phyloP scores from a whole-genome alignment of 306 rosid genomes.

The Echinosophora koreensis region DNA sequence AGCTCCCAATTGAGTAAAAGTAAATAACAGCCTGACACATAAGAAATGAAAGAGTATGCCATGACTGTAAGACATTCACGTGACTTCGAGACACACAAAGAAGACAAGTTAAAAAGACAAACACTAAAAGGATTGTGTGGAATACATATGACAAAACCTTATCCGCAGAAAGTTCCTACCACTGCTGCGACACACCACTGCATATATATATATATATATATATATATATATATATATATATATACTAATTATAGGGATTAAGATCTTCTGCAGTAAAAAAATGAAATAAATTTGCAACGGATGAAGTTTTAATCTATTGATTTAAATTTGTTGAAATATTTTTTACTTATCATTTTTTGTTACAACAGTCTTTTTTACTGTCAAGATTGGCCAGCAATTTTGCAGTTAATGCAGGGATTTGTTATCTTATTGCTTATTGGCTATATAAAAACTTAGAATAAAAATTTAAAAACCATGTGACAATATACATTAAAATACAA shows the following conservation, averaged over 20 bases:
- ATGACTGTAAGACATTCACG: slow-evolving; percentile 72
- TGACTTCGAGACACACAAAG: slow-evolving; percentile 61
- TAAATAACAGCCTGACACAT: neutral
- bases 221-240: neutral
- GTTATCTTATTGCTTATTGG: too few relatives aligned
- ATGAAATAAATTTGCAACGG: neutral
- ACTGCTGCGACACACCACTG: neutral
- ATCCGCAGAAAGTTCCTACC: slow-evolving; percentile 57
- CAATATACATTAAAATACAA: too few relatives aligned
- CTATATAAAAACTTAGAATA: too few relatives aligned
- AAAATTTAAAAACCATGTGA: too few relatives aligned
- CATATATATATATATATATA: neutral
- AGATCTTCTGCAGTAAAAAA: neutral
- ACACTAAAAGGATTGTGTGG: slow-evolving; percentile 60
- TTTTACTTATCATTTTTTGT: neutral
- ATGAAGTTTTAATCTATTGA: neutral
- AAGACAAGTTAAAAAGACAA: slow-evolving; percentile 65
- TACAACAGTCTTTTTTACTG: too few relatives aligned
- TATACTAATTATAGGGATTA: neutral
- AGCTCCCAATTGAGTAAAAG: too few relatives aligned
- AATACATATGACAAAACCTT: slow-evolving; percentile 75
- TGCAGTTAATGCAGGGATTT: too few relatives aligned
- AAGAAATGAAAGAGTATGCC: neutral
- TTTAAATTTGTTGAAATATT: too few relatives aligned
- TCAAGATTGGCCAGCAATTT: too few relatives aligned